Evolutionary conservation across 805 yeast species (phyloP).

Genomic region (Lipomyces yamadae): DNA sequence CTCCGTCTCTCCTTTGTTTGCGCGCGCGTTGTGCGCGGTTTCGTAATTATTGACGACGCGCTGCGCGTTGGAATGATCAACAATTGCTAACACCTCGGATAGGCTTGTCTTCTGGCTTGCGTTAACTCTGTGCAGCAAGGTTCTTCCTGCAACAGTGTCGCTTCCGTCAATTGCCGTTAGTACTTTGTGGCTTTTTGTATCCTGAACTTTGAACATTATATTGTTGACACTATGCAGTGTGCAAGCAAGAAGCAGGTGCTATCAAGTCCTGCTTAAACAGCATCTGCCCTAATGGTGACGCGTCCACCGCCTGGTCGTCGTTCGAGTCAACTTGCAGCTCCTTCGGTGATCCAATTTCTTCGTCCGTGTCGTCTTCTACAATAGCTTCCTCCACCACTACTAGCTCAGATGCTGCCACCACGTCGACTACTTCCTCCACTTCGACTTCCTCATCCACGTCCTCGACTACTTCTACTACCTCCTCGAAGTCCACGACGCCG

Average conservation of each 20-base stretch:
- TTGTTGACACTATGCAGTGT: conserved; percentile 46
- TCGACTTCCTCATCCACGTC: conserved; percentile 18
- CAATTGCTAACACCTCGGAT: conserved; percentile 1
- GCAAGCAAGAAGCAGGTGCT: conserved; percentile 59
- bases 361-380: conserved; percentile 19
- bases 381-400: conserved; percentile 32
- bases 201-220: background rate
- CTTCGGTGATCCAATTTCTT: conserved; percentile 24
- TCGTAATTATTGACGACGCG: background rate
- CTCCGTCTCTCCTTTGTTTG: background rate
- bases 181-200: background rate
- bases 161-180: conserved; percentile 61
- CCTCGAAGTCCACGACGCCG: conserved; percentile 17
- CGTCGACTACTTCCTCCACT: conserved; percentile 20
- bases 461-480: conserved; percentile 15
- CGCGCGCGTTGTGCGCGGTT: background rate
- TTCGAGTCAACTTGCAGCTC: conserved; percentile 49
- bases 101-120: conserved; percentile 83
- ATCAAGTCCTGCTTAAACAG: conserved; percentile 66
- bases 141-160: conserved; percentile 61
- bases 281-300: conserved; percentile 69
- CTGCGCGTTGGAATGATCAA: background rate
- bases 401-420: background rate
- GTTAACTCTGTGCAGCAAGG: conserved; percentile 68
- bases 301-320: conserved; percentile 62